Evolutionary conservation across 371 early-diverging fungal species (phyloP), one percentile per base, ranked within the genome.

Genomic region (Circinella umbellata): DNA sequence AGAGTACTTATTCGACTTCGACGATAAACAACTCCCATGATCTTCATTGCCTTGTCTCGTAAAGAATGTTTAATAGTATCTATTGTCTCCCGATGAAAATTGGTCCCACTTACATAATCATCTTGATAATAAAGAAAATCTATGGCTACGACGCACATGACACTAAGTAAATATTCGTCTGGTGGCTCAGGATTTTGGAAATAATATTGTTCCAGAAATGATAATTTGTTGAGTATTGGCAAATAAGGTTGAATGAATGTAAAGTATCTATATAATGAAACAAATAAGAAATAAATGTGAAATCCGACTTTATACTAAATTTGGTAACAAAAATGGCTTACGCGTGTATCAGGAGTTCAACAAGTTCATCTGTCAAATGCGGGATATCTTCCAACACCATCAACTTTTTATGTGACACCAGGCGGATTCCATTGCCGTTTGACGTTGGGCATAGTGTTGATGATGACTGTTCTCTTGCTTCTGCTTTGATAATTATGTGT

Each of bases 161-260:
- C 73, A 27, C 63, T 74, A 0, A 81, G 54, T 3, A 84, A 49
- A 37, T 74, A 84, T 62, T 74, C 68, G 39, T 84, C 81, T 0
- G 76, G 75, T 10, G 80, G 75, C 3, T 57, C 64, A 5, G 80
- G 78, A 15, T 74, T 72, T n/a, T 78, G 79, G 55, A 69, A 78
- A 37, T 78, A 77, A 36, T 81, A 84, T 36, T 76, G 75, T 63
- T 80, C 79, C 4, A 79, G 63, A 57, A 81, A 84, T 9, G 74
- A 71, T 5, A 74, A 57, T 55, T 81, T 81, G 73, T 84, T 84
- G 61, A 84, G 68, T 9, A 80, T 36, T 1, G 81, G 81, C 48
- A 62, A 67, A 46, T 67, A 57, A 2, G 47, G 20, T 53, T 84
- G 81, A 18, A 77, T 38, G 15, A 69, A 68, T 7, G 67, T 61